phyloP scores from a whole-genome alignment of 2,329 filamentous ascomycete genomes.

The Cladosporium halotolerans region DNA sequence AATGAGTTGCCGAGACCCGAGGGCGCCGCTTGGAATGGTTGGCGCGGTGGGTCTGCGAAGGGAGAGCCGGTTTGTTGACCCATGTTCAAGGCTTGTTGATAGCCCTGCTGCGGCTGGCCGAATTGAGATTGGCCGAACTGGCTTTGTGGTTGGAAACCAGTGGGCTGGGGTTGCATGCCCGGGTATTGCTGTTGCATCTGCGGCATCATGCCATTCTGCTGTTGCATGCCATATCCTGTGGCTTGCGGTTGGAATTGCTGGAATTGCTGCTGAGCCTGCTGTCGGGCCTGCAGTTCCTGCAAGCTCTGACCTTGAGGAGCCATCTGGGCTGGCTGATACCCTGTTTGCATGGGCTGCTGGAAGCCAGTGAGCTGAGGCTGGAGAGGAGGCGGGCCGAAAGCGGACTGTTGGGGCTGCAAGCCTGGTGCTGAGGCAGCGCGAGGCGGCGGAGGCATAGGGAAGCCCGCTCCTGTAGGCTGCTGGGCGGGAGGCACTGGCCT shows the following conservation, averaged over 20 bases:
- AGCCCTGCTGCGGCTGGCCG: slow-evolving; percentile 40
- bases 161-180: slow-evolving; percentile 49
- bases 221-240: slow-evolving; percentile 28
- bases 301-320: slow-evolving; percentile 71
- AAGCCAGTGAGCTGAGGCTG: slow-evolving; percentile 80
- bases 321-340: slow-evolving; percentile 40
- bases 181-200: slow-evolving; percentile 33
- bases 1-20: slow-evolving; percentile 34
- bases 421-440: slow-evolving; percentile 83
- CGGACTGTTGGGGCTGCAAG: slow-evolving; percentile 54
- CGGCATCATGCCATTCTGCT: slow-evolving; percentile 29
- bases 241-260: slow-evolving; percentile 22
- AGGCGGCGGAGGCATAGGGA: slow-evolving; percentile 71
- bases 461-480: slow-evolving; percentile 51
- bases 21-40: slow-evolving; percentile 30
- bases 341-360: slow-evolving; percentile 17
- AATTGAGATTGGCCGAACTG: slow-evolving; percentile 32
- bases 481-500: slow-evolving; percentile 63
- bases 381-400: slow-evolving; percentile 64
- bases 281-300: slow-evolving; percentile 53
- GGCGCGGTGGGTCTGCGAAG: slow-evolving; percentile 50
- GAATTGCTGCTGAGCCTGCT: slow-evolving; percentile 31
- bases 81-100: slow-evolving; percentile 49
- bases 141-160: slow-evolving; percentile 27
- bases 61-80: slow-evolving; percentile 42